Evolutionary conservation across 2,329 filamentous ascomycete species (phyloP).

Genomic region (Colletotrichum musae): DNA sequence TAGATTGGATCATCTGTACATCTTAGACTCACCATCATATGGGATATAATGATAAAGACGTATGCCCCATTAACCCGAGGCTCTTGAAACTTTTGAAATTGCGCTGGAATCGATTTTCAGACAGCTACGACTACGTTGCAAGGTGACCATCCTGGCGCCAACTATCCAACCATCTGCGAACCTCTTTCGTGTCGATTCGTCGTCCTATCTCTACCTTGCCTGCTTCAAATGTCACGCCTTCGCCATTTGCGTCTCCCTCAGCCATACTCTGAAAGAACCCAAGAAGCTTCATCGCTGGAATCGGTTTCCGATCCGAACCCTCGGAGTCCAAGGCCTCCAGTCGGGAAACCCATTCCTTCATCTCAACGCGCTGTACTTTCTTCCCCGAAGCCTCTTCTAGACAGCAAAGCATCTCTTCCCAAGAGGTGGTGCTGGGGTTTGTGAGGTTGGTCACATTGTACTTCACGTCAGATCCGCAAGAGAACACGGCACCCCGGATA

Average conservation of each 20-base stretch:
- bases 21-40: not conserved
- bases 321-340: not conserved
- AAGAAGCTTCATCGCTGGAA: constrained; percentile 18
- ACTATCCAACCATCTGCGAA: constrained; percentile 5
- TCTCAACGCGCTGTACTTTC: not conserved
- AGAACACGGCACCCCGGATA: not conserved
- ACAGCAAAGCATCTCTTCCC: not conserved
- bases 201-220: not conserved
- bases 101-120: not conserved
- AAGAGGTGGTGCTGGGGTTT: constrained; percentile 5
- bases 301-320: not conserved
- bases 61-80: constrained; percentile 18
- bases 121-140: not conserved
- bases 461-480: too few species aligned
- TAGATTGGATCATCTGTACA: not conserved
- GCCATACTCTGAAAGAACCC: constrained; percentile 31
- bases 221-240: constrained; percentile 4
- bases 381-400: constrained; percentile 1
- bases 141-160: not conserved
- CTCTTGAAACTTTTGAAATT: not conserved
- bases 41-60: constrained; percentile 28
- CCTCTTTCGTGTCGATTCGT: not conserved
- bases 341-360: constrained; percentile 17
- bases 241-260: not conserved
- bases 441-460: constrained; percentile 9